Conservation (phyloP, 1,284 basidiomycete species). For the Schizopora paradoxa region DNA sequence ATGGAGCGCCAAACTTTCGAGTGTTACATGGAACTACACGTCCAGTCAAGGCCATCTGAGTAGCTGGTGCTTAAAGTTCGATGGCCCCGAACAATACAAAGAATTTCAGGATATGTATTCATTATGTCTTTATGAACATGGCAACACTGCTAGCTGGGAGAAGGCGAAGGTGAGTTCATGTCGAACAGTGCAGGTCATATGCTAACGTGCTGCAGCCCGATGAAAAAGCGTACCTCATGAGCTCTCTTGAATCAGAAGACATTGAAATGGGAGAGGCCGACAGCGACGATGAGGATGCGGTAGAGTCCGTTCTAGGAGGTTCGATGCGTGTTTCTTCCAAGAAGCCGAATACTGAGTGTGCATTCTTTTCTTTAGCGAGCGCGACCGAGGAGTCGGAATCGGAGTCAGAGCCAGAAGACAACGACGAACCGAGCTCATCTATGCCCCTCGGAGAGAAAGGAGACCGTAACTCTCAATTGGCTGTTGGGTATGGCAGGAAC, state of each 20-base stretch:
- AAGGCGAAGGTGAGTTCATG: slow-evolving; percentile 71
- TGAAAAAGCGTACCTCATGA: slow-evolving; percentile 74
- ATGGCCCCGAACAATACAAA: slow-evolving; percentile 50
- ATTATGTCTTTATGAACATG: slow-evolving; percentile 76
- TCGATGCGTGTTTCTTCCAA: slow-evolving; percentile 9
- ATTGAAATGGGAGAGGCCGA: slow-evolving; percentile 79
- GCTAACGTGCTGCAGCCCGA: slow-evolving; percentile 41
- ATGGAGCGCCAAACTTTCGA: slow-evolving; percentile 54
- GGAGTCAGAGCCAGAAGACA: slow-evolving; percentile 53
- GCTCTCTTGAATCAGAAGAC: slow-evolving; percentile 66
- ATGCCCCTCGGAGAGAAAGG: slow-evolving; percentile 46
- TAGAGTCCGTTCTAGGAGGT: slow-evolving; percentile 58
- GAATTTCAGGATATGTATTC: slow-evolving; percentile 67
- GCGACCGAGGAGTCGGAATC: slow-evolving; percentile 41
- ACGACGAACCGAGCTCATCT: slow-evolving; percentile 42
- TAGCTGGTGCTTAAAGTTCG: slow-evolving; percentile 85
- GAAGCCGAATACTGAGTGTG: slow-evolving; percentile 8
- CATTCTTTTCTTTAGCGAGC: slow-evolving; percentile 27
- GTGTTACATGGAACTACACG: slow-evolving; percentile 83
- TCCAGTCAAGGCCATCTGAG: slow-evolving; percentile 56
- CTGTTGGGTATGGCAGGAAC: slow-evolving; percentile 94
- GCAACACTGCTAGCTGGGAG: slow-evolving; percentile 71
- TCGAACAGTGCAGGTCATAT: slow-evolving; percentile 22
- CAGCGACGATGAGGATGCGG: slow-evolving; percentile 68
- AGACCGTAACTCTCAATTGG: slow-evolving; percentile 84